Conservation (phyloP, 23 red algal species). For the Gracilariopsis chorda region DNA sequence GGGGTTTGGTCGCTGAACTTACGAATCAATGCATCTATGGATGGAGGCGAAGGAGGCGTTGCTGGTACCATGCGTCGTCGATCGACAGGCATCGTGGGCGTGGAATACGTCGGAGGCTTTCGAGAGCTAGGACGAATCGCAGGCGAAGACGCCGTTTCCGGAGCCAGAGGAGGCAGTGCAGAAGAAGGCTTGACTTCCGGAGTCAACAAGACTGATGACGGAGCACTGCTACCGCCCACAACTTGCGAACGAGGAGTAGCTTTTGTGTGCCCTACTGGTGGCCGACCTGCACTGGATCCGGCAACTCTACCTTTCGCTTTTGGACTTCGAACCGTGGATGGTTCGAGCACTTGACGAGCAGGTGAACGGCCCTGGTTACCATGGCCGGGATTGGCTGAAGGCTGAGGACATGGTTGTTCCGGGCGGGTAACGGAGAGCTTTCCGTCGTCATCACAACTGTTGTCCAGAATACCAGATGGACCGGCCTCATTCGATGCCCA, state of each 20-base stretch:
- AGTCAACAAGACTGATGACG: background rate
- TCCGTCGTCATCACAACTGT: too few relatives aligned
- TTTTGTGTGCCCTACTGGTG: background rate
- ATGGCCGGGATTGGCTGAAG: background rate
- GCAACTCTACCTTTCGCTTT: background rate
- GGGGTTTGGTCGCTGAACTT: conserved; percentile 23
- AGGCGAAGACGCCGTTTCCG: background rate
- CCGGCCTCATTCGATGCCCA: background rate
- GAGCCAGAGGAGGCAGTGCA: background rate
- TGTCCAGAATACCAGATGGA: too few relatives aligned
- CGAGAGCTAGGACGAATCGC: conserved; percentile 8
- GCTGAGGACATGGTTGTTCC: too few relatives aligned
- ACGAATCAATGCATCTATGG: conserved; percentile 3
- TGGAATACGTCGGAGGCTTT: conserved; percentile 1
- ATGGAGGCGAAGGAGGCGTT: conserved; percentile 49
- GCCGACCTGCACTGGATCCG: background rate
- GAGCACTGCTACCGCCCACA: background rate
- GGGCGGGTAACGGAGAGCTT: background rate
- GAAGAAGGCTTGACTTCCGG: background rate
- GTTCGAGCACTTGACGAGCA: background rate
- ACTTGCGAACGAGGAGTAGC: background rate
- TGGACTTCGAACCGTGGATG: background rate
- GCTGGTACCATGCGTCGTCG: conserved; percentile 2
- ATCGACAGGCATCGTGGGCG: background rate
- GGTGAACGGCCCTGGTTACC: background rate